Percentiles rank a stretch among this genome's conserved stretches.
Evolutionary conservation across 768 basidiomycete genomes (phyloP).

Genomic region (Dioszegia hungarica): DNA sequence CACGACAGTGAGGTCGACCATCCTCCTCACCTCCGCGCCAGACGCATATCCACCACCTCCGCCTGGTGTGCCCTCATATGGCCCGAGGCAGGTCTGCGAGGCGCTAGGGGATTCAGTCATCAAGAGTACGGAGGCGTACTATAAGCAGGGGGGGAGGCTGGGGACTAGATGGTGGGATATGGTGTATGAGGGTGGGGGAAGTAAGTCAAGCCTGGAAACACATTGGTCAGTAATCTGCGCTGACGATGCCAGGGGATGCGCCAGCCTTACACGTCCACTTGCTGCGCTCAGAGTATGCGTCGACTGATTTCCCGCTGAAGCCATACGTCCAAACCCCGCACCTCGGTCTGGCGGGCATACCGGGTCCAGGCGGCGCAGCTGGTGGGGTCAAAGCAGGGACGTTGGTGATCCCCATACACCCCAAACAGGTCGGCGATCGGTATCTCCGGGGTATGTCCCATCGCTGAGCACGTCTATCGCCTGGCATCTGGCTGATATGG

Average conservation of each 20-base stretch:
- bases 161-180: slow-evolving; percentile 31
- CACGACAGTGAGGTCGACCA: slow-evolving; percentile 13
- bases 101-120: slow-evolving; percentile 19
- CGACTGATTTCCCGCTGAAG: slow-evolving; percentile 25
- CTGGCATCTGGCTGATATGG: slow-evolving; percentile 34
- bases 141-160: slow-evolving; percentile 16
- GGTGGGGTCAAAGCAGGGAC: slow-evolving; percentile 26
- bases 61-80: slow-evolving; percentile 16
- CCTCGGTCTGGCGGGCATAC: slow-evolving; percentile 11
- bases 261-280: slow-evolving; percentile 26
- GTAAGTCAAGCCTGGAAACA: no score
- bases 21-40: slow-evolving; percentile 30
- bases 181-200: slow-evolving; percentile 8
- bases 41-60: slow-evolving; percentile 29
- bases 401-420: slow-evolving; percentile 35
- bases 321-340: slow-evolving; percentile 36
- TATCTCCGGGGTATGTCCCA: slow-evolving; percentile 18
- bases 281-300: slow-evolving; percentile 12
- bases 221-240: no score
- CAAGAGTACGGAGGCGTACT: slow-evolving; percentile 29
- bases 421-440: slow-evolving; percentile 24
- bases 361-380: background rate
- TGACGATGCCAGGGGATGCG: slow-evolving; percentile 8
- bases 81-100: slow-evolving; percentile 12
- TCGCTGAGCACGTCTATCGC: no score